A percentile compares a stretch with the other conserved stretches of the same genome.
Conservation (phyloP, 805 yeast species). For the Vanderwaltozyma verrucispora region DNA sequence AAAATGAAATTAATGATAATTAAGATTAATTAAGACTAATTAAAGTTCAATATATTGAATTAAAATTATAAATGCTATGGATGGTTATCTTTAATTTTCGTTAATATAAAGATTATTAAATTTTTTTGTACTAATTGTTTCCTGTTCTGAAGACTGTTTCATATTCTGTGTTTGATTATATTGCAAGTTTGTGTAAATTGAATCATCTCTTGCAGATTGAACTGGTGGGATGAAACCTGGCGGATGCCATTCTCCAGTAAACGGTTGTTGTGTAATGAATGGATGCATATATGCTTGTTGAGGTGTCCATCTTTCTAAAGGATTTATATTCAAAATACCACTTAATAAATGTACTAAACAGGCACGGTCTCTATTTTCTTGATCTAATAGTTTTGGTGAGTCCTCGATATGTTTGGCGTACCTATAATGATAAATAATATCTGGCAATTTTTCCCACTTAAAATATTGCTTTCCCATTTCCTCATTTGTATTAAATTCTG, state of each 20-base stretch:
- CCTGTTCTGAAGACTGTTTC: background rate
- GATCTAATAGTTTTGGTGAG: conserved; percentile 38
- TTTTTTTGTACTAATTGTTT: no score
- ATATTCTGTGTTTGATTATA: no score
- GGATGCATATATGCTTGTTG: conserved; percentile 92
- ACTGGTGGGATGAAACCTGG: conserved; percentile 30
- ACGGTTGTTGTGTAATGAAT: conserved; percentile 57
- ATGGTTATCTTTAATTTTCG: no score
- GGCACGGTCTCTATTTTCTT: conserved; percentile 62
- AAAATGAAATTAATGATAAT: background rate
- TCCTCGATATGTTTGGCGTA: conserved; percentile 43
- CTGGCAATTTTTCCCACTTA: conserved; percentile 50
- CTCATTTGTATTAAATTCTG: conserved; percentile 36
- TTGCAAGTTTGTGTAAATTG: background rate
- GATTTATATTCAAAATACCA: conserved; percentile 75
- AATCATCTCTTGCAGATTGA: background rate
- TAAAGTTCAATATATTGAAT: no score
- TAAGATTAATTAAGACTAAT: no score
- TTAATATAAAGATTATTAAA: no score
- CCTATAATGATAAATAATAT: conserved; percentile 67
- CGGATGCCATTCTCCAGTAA: conserved; percentile 45
- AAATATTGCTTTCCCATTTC: conserved; percentile 78
- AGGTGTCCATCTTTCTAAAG: conserved; percentile 93
- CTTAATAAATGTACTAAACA: conserved; percentile 65
- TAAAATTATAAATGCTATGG: no score